Percentiles rank a stretch among this genome's conserved stretches.
phyloP scores from a whole-genome alignment of 345 rosid genomes.

The Toxicodendron radicans region DNA sequence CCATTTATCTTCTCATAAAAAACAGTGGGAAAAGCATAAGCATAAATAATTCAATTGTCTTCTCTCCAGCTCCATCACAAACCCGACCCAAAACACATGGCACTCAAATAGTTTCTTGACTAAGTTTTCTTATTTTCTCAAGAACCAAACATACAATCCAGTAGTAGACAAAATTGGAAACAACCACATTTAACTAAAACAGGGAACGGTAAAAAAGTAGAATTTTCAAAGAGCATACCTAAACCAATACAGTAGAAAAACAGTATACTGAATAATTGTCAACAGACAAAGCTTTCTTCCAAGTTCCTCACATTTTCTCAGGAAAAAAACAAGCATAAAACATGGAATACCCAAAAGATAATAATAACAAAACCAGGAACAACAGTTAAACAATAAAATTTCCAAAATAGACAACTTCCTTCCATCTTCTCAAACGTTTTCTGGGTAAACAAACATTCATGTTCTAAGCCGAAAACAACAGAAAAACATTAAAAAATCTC shows the following conservation, averaged over 20 bases:
- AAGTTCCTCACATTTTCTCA: too few species aligned
- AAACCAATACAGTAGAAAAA: too few species aligned
- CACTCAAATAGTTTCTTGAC: not conserved
- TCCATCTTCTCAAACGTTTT: not conserved
- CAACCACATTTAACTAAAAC: not conserved
- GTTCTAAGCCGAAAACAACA: not conserved
- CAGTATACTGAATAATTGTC: too few species aligned
- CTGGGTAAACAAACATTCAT: conserved; percentile 3
- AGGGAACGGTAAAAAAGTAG: not conserved
- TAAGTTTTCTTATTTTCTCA: too few species aligned
- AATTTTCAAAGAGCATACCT: not conserved
- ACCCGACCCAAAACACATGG: not conserved
- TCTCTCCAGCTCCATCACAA: not conserved
- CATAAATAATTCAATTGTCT: not conserved
- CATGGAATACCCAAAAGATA: not conserved
- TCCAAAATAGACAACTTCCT: not conserved
- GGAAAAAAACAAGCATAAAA: not conserved
- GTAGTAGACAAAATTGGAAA: not conserved
- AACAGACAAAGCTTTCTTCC: too few species aligned
- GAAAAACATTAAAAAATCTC: not conserved
- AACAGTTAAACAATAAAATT: not conserved
- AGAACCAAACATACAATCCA: too few species aligned
- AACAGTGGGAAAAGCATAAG: not conserved
- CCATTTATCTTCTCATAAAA: not conserved
- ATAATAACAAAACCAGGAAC: not conserved